phyloP scores from a whole-genome alignment of 2,329 filamentous ascomycete genomes.

The Microdochium paspali region DNA sequence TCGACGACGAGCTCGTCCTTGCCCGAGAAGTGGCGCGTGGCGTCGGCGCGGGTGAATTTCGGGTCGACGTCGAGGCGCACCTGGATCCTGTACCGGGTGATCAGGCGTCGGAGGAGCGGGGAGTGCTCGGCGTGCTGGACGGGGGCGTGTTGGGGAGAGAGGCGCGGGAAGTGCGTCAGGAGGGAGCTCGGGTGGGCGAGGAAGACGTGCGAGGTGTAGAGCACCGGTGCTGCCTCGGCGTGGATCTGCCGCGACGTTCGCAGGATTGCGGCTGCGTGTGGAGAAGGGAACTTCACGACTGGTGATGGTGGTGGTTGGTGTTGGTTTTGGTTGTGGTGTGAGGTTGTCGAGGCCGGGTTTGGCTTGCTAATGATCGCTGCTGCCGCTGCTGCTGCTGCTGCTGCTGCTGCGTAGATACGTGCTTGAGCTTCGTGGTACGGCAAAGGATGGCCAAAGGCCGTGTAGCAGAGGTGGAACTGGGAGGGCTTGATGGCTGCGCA shows the following conservation, averaged over 20 bases:
- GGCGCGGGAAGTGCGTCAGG: constrained; percentile 30
- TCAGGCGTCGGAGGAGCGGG: constrained; percentile 17
- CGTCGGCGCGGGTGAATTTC: constrained; percentile 18
- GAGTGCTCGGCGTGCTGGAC: constrained; percentile 15
- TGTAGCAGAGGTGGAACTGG: background rate
- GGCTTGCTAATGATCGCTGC: too few species aligned
- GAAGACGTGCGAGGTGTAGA: constrained; percentile 35
- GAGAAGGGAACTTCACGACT: constrained; percentile 10
- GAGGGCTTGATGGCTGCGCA: constrained; percentile 2
- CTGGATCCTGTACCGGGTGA: constrained; percentile 27
- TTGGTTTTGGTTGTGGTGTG: background rate
- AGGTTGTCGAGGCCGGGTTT: too few species aligned
- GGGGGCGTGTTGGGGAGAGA: constrained; percentile 21
- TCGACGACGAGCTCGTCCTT: constrained; percentile 29
- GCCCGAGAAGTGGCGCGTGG: constrained; percentile 23
- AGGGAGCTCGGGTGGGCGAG: constrained; percentile 26
- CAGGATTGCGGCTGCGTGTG: constrained; percentile 29
- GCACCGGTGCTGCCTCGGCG: constrained; percentile 27
- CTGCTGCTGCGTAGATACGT: background rate
- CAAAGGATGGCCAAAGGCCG: constrained; percentile 45
- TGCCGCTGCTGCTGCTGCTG: background rate
- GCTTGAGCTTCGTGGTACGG: constrained; percentile 18
- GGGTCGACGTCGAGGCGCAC: constrained; percentile 31
- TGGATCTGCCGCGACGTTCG: constrained; percentile 28
- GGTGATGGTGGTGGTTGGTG: background rate